A percentile compares a stretch with the other conserved stretches of the same genome.
Evolutionary conservation across 352 stramenopile species (phyloP).

Genomic region (Phytopythium chamaehyphon): DNA sequence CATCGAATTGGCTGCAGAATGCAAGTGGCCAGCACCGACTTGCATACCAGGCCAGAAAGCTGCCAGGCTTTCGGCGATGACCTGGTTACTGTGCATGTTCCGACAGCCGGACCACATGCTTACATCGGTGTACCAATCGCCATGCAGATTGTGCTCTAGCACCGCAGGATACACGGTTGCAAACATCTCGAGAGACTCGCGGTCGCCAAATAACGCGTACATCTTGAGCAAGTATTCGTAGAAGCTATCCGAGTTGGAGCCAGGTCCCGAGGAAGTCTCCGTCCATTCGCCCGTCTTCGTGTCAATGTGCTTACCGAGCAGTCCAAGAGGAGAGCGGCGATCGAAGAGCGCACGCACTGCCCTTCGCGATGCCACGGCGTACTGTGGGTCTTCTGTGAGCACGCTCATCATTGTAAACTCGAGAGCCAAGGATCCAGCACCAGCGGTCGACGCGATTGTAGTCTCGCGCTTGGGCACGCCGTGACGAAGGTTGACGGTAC

Average conservation of each 20-base stretch:
- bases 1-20: slow-evolving; percentile 75
- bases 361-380: slow-evolving; percentile 52
- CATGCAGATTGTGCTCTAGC: slow-evolving; percentile 64
- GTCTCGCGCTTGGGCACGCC: slow-evolving; percentile 92
- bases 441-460: slow-evolving; percentile 94
- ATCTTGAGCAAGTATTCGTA: slow-evolving; percentile 99
- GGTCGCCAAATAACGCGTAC: slow-evolving; percentile 93
- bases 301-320: slow-evolving; percentile 97
- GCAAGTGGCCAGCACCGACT: slow-evolving; percentile 90
- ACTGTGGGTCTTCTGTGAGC: slow-evolving; percentile 63
- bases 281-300: slow-evolving; percentile 85
- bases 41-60: slow-evolving; percentile 98
- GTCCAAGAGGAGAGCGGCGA: slow-evolving; percentile 65
- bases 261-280: slow-evolving; percentile 74
- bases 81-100: slow-evolving; percentile 22
- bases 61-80: slow-evolving; percentile 88
- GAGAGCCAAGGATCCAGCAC: slow-evolving; percentile 93
- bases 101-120: slow-evolving; percentile 77
- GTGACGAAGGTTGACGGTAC: slow-evolving; percentile 93
- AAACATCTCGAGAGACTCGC: slow-evolving; percentile 92
- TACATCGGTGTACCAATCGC: slow-evolving; percentile 84
- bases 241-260: slow-evolving; percentile 96
- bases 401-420: slow-evolving; percentile 97
- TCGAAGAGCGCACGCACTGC: slow-evolving; percentile 79
- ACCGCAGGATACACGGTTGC: slow-evolving; percentile 63